Base-by-base conservation (phyloP, 768 basidiomycete species). In the Hericium rajendrae region DNA sequence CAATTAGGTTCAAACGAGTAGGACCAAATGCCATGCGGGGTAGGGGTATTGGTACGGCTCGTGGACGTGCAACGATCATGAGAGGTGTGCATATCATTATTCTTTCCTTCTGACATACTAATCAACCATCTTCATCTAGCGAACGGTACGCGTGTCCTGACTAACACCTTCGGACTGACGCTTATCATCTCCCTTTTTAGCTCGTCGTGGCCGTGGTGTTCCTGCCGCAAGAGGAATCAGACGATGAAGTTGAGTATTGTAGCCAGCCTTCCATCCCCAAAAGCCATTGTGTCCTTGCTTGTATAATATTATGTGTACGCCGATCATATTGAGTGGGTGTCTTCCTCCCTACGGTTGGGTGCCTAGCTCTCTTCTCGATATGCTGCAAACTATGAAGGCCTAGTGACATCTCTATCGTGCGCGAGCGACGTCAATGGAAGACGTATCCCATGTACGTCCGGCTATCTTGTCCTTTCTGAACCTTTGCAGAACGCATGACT, bases 1-100 rank as follows among this genome's bases (percentile, higher is more conserved):
- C 62, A 18, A 59, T 61, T 70, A 99, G 95, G 95, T 99, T 99
- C 76, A 99, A 98, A 74, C 87, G 97, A 59, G 92, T 95, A 32
- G 94, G 95, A 40, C 93, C 95, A 9, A 97, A 97, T 69, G 95
- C 94, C 18, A 97, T 97, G 94, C 86, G 91, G 66, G 97, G 97
- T 67, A 82, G 95, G 62, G 97, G 97, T 84, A 99, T 99, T 68
- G 97, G 97, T 66, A 97, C 95, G 67, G 95, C 95, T 51, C 86
- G 95, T 82, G 95, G 95, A 73, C 86, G 95, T 72, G 95, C 95
- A 48, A 98, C 95, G 13, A 97, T 97, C 66, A 94, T 97, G 89
- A 80, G 95, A 72, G 95, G 93, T 97, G 64, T 74, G 50, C 69
- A 54, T 41, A 24, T 20, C 48, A 52, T 48, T 57, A 60, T 46